phyloP scores from a whole-genome alignment of 345 rosid species.

The Eucalyptus brandiana region DNA sequence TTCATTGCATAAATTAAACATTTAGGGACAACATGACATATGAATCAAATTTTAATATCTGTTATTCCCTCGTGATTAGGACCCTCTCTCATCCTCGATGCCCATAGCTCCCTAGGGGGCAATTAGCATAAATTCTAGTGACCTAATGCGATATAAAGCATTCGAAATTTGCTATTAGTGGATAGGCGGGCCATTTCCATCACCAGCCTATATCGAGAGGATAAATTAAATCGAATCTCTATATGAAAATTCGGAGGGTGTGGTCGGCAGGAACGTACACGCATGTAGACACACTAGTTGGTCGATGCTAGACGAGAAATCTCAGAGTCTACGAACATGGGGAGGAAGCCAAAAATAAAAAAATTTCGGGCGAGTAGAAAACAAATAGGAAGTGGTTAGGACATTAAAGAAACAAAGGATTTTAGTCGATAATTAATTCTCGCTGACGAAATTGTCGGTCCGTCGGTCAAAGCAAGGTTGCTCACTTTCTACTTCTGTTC shows the following conservation, averaged over 20 bases:
- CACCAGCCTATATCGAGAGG: background rate
- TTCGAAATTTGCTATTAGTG: background rate
- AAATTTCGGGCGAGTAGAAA: background rate
- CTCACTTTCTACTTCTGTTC: too few relatives aligned
- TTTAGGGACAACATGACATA: accelerated
- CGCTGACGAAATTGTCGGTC: background rate
- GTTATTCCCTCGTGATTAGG: background rate
- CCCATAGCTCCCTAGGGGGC: background rate
- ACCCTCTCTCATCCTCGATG: background rate
- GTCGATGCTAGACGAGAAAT: background rate
- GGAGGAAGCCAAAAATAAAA: background rate
- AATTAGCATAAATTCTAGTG: background rate
- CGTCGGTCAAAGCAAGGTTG: background rate
- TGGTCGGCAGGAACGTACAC: background rate
- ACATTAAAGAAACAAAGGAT: background rate
- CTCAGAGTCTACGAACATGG: background rate
- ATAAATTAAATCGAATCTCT: background rate
- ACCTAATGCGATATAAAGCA: background rate
- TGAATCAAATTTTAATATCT: too few relatives aligned
- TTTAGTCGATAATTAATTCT: background rate
- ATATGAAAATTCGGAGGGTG: background rate
- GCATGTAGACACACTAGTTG: background rate
- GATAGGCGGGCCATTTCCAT: background rate
- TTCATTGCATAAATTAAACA: accelerated
- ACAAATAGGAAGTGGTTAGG: background rate